Conservation (phyloP, 164 flowering plant genomes). For the Aristolochia fimbriata region DNA sequence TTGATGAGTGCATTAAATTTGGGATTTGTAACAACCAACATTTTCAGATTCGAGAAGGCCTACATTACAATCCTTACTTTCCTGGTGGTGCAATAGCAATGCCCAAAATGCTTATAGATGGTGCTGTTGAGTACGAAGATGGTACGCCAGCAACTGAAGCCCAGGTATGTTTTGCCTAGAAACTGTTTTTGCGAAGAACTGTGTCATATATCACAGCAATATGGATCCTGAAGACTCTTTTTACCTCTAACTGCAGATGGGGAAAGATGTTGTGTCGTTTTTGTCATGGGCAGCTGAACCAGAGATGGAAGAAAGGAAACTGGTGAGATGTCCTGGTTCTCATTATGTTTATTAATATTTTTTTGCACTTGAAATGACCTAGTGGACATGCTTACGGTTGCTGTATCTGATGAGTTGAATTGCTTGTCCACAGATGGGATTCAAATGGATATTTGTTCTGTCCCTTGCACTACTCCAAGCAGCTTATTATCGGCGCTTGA, state of each 20-base stretch:
- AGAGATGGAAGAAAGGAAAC: conserved; percentile 89
- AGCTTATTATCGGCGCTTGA: conserved; percentile 26
- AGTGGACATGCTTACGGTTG: too few species aligned
- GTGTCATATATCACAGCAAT: not conserved
- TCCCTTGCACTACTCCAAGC: conserved; percentile 34
- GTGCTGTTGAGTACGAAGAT: conserved; percentile 85
- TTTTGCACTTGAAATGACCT: not conserved
- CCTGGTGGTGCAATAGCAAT: conserved; percentile 98
- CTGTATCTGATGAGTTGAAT: not conserved
- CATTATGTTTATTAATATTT: not conserved
- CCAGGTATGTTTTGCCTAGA: conserved; percentile 35
- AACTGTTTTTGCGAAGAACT: not conserved
- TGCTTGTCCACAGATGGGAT: conserved; percentile 23
- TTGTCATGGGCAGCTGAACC: conserved; percentile 90
- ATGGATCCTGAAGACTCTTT: not conserved
- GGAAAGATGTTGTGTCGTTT: conserved; percentile 74
- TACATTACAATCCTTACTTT: conserved; percentile 86
- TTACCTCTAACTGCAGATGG: conserved; percentile 42
- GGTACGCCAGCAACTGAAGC: conserved; percentile 85
- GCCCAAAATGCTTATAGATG: conserved; percentile 92
- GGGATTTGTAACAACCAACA: too few species aligned
- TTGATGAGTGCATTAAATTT: not conserved
- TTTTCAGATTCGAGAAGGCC: conserved; percentile 83
- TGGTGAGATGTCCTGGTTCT: conserved; percentile 28
- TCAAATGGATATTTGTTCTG: conserved; percentile 29